Evolutionary conservation across 2,329 filamentous ascomycete genomes (phyloP).

Genomic region (Penicillium sp.): DNA sequence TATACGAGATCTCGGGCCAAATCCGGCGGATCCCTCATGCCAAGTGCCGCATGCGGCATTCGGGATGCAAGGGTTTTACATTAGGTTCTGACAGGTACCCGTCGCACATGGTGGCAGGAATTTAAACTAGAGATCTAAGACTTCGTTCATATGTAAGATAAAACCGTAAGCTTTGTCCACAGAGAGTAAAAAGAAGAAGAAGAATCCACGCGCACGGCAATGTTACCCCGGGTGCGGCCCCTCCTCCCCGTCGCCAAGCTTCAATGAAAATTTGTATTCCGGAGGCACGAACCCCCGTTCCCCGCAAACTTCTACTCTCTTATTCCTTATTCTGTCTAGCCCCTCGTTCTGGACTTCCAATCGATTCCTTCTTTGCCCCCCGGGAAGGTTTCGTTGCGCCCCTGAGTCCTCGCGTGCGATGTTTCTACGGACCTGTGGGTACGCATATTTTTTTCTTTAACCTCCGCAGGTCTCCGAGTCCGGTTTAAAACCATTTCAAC

Average conservation of each 20-base stretch:
- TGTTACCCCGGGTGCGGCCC: not conserved
- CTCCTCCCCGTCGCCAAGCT: conserved; percentile 20
- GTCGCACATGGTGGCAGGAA: not conserved
- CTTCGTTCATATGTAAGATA: not conserved
- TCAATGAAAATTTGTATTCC: conserved; percentile 19
- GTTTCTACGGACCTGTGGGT: conserved; percentile 19
- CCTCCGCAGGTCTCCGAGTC: conserved; percentile 19
- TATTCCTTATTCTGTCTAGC: conserved; percentile 15
- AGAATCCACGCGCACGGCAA: not conserved
- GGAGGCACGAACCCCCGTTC: conserved; percentile 11
- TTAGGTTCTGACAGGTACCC: not conserved
- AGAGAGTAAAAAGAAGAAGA: not conserved
- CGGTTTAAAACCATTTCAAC: not conserved
- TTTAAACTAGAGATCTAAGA: not conserved
- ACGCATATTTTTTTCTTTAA: conserved; percentile 17
- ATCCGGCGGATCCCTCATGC: conserved; percentile 3
- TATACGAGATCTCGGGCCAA: conserved; percentile 5
- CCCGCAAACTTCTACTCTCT: conserved; percentile 15
- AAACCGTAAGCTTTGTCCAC: not conserved
- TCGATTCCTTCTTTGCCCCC: not conserved
- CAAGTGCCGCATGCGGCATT: conserved; percentile 8
- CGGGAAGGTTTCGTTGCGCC: conserved; percentile 7
- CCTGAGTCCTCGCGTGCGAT: conserved; percentile 19
- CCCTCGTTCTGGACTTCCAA: not conserved
- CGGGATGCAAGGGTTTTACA: conserved; percentile 7